These are phyloP conservation scores for Elongisporangium senticosum DNA, from an alignment of 352 stramenopile species.

Conservation along the genomic window DNA sequence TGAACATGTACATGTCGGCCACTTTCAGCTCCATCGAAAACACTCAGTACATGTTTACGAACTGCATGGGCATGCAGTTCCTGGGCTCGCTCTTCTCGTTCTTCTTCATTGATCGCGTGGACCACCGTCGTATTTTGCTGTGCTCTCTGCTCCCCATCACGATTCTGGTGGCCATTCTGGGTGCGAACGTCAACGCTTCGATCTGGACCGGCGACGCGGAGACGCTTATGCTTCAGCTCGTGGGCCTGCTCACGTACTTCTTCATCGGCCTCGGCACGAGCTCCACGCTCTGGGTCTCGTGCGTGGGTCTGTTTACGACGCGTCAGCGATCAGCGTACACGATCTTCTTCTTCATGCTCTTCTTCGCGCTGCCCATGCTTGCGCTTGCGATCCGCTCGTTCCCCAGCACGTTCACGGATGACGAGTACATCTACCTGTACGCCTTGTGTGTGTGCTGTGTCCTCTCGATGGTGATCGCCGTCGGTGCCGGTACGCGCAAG, in stretches of 20 bases:
- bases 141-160: conserved; percentile 60
- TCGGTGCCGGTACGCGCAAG: conserved; percentile 46
- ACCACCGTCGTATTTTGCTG: conserved; percentile 70
- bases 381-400: conserved; percentile 34
- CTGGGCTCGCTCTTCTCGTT: conserved; percentile 74
- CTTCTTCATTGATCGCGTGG: conserved; percentile 81
- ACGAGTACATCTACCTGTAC: conserved; percentile 62
- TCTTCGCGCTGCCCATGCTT: conserved; percentile 56
- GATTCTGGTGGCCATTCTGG: conserved; percentile 40
- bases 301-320: conserved; percentile 66
- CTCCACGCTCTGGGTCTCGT: conserved; percentile 69
- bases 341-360: conserved; percentile 69
- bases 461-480: conserved; percentile 34
- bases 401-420: conserved; percentile 16
- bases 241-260: conserved; percentile 69
- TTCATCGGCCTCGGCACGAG: conserved; percentile 70
- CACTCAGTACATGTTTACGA: conserved; percentile 76
- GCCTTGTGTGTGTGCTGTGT: conserved; percentile 37
- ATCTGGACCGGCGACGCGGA: conserved; percentile 47
- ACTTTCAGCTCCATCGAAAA: conserved; percentile 52
- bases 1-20: conserved; percentile 75
- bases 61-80: conserved; percentile 64
- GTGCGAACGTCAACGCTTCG: conserved; percentile 41
- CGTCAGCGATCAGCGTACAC: conserved; percentile 53
- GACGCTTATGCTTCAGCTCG: conserved; percentile 68